Base-by-base conservation (phyloP, 2,329 filamentous ascomycete species). In the Botrytis hyacinthi region DNA sequence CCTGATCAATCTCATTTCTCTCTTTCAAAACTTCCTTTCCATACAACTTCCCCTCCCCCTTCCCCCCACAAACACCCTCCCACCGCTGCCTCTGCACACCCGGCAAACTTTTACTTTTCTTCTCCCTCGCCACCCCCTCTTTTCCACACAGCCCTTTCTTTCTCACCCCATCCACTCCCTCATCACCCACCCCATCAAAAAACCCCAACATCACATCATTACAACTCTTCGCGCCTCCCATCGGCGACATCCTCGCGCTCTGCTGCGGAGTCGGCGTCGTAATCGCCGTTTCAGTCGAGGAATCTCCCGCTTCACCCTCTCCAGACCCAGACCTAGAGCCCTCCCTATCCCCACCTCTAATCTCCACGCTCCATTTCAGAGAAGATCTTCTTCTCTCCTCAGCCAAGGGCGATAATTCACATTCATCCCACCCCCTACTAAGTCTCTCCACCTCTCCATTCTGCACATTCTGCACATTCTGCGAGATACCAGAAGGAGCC, bases 21-120 rank as follows among this genome's bases (percentile, higher is more conserved):
- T 54, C 59, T 46, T 16, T 51, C n/a, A 69, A 22, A n/a, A 1
- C 16, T 8, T 68, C 32, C 2, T 22, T 44, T 4, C 22, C 44
- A 35, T 29, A 14, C 3, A 8, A 22, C 46, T 40, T 46, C 5
- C 22, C 20, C 14, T 16, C 20, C 5, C 29, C 6, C 59, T 57
- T 35, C 0, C 22, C 22, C 32, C 26, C 62, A 35, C 22, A n/a
- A 18, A 44, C 60, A 3, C 37, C 57, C 40, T 66, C 26, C 70
- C 46, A 65, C 14, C 7, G 32, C 20, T 8, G 4, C 16, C 44
- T 32, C 7, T 37, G 26, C 60, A 51, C 18, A 1, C 16, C 18
- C 1, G 70, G n/a, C 18, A 72, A 32, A 67, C 70, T 72, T 32
- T 35, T 69, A 48, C 54, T 40, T 40, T 32, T 71, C 32, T 44